Evolutionary conservation across 768 basidiomycete genomes (phyloP).

Genomic region (Mycena crocata): DNA sequence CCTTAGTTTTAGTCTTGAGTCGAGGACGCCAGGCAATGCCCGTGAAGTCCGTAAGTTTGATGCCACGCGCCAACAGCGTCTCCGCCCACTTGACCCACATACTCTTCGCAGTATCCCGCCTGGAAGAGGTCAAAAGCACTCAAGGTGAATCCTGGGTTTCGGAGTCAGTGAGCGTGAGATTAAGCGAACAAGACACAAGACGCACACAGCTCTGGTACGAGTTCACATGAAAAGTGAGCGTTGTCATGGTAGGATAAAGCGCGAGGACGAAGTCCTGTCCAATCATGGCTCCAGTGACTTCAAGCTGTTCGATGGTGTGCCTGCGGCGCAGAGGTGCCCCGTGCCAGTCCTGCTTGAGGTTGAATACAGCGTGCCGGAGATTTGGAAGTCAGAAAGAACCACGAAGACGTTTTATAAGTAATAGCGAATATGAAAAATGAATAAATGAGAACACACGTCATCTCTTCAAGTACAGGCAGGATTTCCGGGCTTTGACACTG

Average conservation of each 20-base stretch:
- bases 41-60: slow-evolving; percentile 11
- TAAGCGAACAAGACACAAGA: neutral
- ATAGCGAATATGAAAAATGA: neutral
- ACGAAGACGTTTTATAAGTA: neutral
- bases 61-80: neutral
- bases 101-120: slow-evolving; percentile 11
- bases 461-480: neutral
- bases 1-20: too few relatives aligned
- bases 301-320: neutral
- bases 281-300: neutral
- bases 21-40: slow-evolving; percentile 17
- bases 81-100: slow-evolving; percentile 20
- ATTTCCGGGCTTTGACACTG: neutral
- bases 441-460: neutral
- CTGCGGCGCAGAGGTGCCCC: neutral
- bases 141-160: too few relatives aligned
- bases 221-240: neutral
- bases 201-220: neutral
- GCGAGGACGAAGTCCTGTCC: neutral
- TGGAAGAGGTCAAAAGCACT: neutral
- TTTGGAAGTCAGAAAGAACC: neutral
- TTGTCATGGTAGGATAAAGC: slow-evolving; percentile 1
- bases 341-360: neutral
- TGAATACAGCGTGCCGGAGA: neutral
- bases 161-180: neutral